Evolutionary conservation across 257 asterid genomes (phyloP), one percentile per base, ranked within the genome.

Genomic region (Solanum medicagineum): DNA sequence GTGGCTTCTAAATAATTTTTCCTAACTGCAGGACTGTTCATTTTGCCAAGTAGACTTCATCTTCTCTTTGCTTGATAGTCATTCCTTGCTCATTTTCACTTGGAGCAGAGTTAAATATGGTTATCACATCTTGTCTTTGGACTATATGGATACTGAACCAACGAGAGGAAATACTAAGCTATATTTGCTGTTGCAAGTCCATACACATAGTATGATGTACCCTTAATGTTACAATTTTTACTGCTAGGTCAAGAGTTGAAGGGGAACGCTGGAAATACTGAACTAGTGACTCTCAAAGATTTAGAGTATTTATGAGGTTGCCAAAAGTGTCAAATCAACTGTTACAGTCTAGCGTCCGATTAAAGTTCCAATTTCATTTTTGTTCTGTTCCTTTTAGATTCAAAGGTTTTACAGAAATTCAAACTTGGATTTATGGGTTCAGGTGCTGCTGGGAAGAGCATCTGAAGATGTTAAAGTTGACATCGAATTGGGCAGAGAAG

Each of bases 401-500:
- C 49, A 53, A 26, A 79, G 83, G 45, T 53, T 26, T 11, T 79
- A 51, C 82, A 49, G 22, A 79, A 49, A 51, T 51, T 79, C 62
- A 54, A 54, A 51, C 65, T 26, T 79, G 65, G 17, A 79, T 26
- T 79, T 29, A 79, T 79, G 49, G 83, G 65, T 79, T 53, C 87
- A 95, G 99, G 98, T 94, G 89, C 74, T 91, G 66, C 88, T 95
- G 13, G 99, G 99, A 84, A 90, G 99, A 87, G 86, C 88, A 84
- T 92, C 95, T 54, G 93, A 87, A 66, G 96, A 92, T 45, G 32
- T 80, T 19, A 59, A 89, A 88, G 98, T 95, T 84, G 99, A 95
- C 89, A 94, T 95, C 40, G 95, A 94, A 89, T 88, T 94, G 90
- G 93, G 97, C 87, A 89, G 90, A 90, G 97, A 90, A 89, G 87